Evolutionary conservation across 148 eudicot species (phyloP), one percentile per base, ranked within the genome.

Genomic region (Polygonum maritimum): DNA sequence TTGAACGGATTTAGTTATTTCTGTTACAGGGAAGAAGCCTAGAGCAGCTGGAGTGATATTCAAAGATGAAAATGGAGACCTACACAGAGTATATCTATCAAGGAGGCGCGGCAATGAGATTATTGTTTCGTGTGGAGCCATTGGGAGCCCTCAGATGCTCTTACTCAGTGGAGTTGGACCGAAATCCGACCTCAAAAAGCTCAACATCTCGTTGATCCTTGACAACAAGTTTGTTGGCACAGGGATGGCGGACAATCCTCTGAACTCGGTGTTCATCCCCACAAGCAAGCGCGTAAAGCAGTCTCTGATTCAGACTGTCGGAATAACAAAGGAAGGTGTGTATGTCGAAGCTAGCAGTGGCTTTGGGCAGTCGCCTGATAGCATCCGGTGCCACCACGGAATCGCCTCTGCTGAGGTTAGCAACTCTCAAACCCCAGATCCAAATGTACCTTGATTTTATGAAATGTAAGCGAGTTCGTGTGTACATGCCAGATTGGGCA

Each of bases 261-360:
- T 95, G 41, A 95, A 95, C 77, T 77, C 92, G 0, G 80, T 95
- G 3, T 90, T 89, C 69, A 77, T 95, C 26, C 99, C 99, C 6
- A 74, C 82, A 1, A 88, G 82, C 58, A 67, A 73, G 62, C 92
- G 85, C 15, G 89, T 92, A 8, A 55, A 67, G 72, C 97, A 90
- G 76, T 87, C 97, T 0, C 75, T 95, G 80, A 95, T 95, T 47
- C 94, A 95, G 60, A 89, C 92, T 0, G 99, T 92, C 10, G 99
- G 99, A 41, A 92, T 95, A 7, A 95, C 99, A 0, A 92, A 89
- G 78, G 72, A 45, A 73, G 97, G 99, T 1, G 91, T 95, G 2
- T 95, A 95, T 78, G 84, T 95, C 48, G 99, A 95, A 79, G 96
- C 99, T 9, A 95, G 97, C 78, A 88, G 91, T 55, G 99, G 99